Evolutionary conservation across 2,329 filamentous ascomycete species (phyloP), one percentile per base, ranked within the genome.

Genomic region (Neospermospora avenae): DNA sequence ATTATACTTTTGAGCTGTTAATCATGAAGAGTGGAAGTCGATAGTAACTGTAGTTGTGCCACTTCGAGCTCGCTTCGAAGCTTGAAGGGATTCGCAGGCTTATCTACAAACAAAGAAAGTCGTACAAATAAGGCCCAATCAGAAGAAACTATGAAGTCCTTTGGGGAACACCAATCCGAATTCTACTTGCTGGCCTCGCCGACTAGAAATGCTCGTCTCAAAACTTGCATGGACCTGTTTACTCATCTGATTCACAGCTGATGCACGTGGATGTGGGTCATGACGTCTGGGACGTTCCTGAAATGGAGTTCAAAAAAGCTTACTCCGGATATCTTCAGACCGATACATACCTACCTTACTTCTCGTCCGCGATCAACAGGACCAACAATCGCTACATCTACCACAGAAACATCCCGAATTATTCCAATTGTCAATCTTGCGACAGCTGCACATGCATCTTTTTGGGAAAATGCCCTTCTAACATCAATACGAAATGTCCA

Each of bases 401-500:
- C 37, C 56, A 39, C 35, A n/a, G n/a, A 7, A 13, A 39, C 16
- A 14, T 14, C 10, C 18, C 8, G 39, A n/a, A n/a, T 42, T n/a
- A 8, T 8, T 8, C 35, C 22, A 8, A 11, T 18, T 20, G 8
- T 24, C n/a, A 20, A 45, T 37, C n/a, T 37, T 49, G 18, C 6
- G 24, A 25, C 37, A 52, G 58, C 37, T 48, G 42, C 35, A 20
- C n/a, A 2, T 39, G 18, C 37, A 35, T 60, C 34, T 41, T 28
- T 45, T 34, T 34, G 42, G 42, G 56, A 63, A 39, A 64, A 70
- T 70, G 68, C 35, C 45, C 59, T 41, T 65, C 51, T 68, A 57
- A 68, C n/a, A 44, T 65, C 34, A 60, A 44, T 34, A 20, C 67
- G 69, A 69, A 67, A 82, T 82, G 79, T 80, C 80, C 72, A 75